phyloP scores from a whole-genome alignment of 2,329 filamentous ascomycete species.

The Fusarium palustre region DNA sequence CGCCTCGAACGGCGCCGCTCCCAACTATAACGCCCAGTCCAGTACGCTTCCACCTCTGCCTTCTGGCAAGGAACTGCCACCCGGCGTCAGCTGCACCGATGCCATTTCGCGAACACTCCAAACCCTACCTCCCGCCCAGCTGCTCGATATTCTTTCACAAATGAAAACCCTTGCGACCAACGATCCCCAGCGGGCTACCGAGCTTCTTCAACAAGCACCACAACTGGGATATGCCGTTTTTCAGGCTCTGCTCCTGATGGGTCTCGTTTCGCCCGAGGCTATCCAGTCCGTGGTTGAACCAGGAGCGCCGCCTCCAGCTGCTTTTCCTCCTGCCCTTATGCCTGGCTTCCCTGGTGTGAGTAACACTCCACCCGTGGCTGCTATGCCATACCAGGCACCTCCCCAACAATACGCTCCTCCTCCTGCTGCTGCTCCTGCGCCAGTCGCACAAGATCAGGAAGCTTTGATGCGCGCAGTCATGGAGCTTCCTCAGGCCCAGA shows the following conservation, averaged over 20 bases:
- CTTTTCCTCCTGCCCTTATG: constrained; percentile 53
- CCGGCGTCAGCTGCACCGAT: constrained; percentile 85
- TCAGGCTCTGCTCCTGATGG: constrained; percentile 92
- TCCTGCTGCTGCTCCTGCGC: constrained; percentile 48
- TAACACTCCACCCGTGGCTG: constrained; percentile 61
- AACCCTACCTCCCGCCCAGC: constrained; percentile 85
- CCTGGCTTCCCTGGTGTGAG: constrained; percentile 43
- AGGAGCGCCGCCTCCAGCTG: constrained; percentile 56
- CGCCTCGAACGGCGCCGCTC: constrained; percentile 51
- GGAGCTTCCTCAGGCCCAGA: constrained; percentile 80
- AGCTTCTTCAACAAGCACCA: constrained; percentile 87
- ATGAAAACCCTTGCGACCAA: constrained; percentile 90
- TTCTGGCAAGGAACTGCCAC: constrained; percentile 83
- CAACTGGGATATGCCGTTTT: constrained; percentile 96
- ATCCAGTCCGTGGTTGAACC: constrained; percentile 83
- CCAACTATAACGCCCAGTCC: constrained; percentile 51
- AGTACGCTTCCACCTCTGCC: constrained; percentile 82
- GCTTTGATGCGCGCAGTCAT: constrained; percentile 85
- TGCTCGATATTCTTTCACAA: constrained; percentile 92
- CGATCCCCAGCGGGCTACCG: constrained; percentile 85
- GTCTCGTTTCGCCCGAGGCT: constrained; percentile 86
- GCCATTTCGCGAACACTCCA: constrained; percentile 92
- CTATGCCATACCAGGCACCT: constrained; percentile 61
- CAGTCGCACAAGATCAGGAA: constrained; percentile 68
- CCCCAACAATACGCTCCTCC: constrained; percentile 54